Evolutionary conservation across 2,329 filamentous ascomycete species (phyloP).

Genomic region (Xylaria digitata): DNA sequence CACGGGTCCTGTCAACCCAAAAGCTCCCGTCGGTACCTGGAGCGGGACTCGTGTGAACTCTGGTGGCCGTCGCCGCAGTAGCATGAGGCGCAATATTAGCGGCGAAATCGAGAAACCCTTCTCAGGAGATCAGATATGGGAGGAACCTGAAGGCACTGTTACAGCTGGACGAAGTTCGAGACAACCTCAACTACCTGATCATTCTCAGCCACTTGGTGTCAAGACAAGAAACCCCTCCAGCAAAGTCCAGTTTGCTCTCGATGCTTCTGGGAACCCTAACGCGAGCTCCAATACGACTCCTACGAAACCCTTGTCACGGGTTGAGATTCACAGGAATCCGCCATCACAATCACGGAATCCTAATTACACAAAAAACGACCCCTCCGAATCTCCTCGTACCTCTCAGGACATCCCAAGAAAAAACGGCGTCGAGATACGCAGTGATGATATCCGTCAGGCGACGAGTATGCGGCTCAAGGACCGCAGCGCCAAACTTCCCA

Average conservation of each 20-base stretch:
- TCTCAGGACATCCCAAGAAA: constrained; percentile 68
- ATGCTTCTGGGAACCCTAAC: constrained; percentile 55
- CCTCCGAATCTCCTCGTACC: constrained; percentile 51
- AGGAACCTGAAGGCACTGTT: constrained; percentile 75
- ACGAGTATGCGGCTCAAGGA: constrained; percentile 91
- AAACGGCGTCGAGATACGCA: constrained; percentile 83
- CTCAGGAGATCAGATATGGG: constrained; percentile 85
- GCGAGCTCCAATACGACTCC: constrained; percentile 52
- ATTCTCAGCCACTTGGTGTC: constrained; percentile 62
- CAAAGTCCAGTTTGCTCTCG: constrained; percentile 66
- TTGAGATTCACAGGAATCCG: constrained; percentile 86
- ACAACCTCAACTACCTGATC: constrained; percentile 39
- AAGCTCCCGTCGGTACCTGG: constrained; percentile 55
- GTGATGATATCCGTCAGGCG: constrained; percentile 88
- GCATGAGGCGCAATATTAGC: constrained; percentile 76
- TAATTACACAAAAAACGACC: constrained; percentile 77
- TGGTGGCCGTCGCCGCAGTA: constrained; percentile 68
- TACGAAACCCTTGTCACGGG: constrained; percentile 59
- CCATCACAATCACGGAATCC: constrained; percentile 86
- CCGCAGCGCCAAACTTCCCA: constrained; percentile 86
- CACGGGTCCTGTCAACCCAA: constrained; percentile 51
- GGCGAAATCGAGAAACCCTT: constrained; percentile 75
- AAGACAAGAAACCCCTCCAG: constrained; percentile 75
- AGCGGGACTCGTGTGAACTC: constrained; percentile 52
- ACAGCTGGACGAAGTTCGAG: constrained; percentile 47